phyloP scores from a whole-genome alignment of 306 rosid species.

The Prunus salicina region DNA sequence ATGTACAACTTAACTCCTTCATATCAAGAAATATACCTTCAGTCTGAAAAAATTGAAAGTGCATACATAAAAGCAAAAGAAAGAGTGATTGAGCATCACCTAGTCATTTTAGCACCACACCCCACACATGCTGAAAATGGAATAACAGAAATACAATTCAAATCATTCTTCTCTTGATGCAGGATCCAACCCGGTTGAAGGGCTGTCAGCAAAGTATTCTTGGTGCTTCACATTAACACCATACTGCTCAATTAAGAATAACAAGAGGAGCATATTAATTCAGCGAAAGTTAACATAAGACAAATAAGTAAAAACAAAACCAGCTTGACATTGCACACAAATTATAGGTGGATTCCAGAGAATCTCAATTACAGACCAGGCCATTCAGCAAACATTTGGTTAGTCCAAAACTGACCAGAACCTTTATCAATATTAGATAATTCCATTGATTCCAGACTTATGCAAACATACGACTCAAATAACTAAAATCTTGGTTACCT shows the following conservation, averaged over 20 bases:
- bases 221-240: conserved; percentile 91
- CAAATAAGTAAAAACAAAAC: neutral
- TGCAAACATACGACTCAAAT: neutral
- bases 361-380: neutral
- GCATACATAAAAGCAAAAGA: neutral
- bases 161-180: conserved; percentile 87
- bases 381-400: neutral
- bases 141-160: conserved; percentile 1
- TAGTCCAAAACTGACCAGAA: neutral
- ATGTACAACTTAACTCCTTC: conserved; percentile 1
- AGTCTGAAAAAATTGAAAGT: neutral
- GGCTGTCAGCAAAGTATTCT: conserved; percentile 96
- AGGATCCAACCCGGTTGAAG: conserved; percentile 82
- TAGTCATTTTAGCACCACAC: neutral
- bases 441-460: neutral
- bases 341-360: neutral
- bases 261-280: neutral
- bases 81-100: neutral
- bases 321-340: neutral
- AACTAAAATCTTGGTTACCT: conserved; percentile 38
- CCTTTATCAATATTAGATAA: neutral
- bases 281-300: neutral
- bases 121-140: conserved; percentile 5
- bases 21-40: neutral
- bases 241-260: conserved; percentile 24